These are phyloP conservation scores for Collybiopsis luxurians DNA, from an alignment of 768 basidiomycete genomes.

Conservation along the genomic window DNA sequence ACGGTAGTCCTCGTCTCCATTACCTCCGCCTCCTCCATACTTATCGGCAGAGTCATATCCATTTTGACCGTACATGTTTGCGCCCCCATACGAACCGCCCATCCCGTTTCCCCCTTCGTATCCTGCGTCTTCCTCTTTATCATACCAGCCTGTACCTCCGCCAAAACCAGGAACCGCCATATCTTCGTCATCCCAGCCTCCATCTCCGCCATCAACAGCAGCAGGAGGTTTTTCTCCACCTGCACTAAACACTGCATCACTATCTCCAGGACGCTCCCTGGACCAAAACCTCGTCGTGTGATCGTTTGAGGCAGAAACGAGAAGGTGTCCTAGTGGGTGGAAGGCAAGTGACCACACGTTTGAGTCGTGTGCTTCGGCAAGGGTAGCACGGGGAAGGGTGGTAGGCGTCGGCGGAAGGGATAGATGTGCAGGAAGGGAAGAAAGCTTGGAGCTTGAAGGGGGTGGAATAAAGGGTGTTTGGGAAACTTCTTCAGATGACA, in stretches of 20 bases:
- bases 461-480: conserved; percentile 14
- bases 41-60: conserved; percentile 20
- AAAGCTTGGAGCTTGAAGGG: conserved; percentile 21
- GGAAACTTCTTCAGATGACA: conserved; percentile 59
- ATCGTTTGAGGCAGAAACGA: conserved; percentile 95
- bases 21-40: conserved; percentile 17
- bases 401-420: conserved; percentile 28
- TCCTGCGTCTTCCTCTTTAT: conserved; percentile 18
- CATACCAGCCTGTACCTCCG: conserved; percentile 28
- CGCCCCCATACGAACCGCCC: conserved; percentile 16
- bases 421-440: conserved; percentile 14
- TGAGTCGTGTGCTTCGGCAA: conserved; percentile 97
- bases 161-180: conserved; percentile 79
- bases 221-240: conserved; percentile 82
- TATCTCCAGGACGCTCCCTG: conserved; percentile 85
- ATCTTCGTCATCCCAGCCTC: conserved; percentile 70
- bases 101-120: conserved; percentile 39
- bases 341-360: conserved; percentile 95
- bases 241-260: conserved; percentile 63
- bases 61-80: conserved; percentile 16
- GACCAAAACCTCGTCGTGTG: conserved; percentile 99
- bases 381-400: conserved; percentile 69
- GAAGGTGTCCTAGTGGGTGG: conserved; percentile 94
- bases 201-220: conserved; percentile 43
- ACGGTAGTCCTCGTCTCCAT: conserved; percentile 47